Evolutionary conservation across 495 filamentous ascomycete species (phyloP).

Genomic region (Talaromyces proteolyticus): DNA sequence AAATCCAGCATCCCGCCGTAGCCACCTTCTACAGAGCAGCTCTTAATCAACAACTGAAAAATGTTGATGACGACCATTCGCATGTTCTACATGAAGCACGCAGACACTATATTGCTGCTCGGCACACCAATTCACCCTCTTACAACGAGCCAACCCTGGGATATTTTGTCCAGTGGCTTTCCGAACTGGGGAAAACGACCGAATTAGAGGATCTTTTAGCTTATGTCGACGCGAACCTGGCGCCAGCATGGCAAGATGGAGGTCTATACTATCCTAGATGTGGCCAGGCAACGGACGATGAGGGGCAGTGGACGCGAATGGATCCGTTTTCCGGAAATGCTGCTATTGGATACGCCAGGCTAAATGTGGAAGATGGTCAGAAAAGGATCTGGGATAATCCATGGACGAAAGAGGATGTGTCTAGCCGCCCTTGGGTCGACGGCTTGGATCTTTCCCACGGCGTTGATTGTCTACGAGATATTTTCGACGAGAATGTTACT

Average conservation of each 20-base stretch:
- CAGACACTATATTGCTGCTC: background rate
- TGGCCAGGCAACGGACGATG: conserved; percentile 13
- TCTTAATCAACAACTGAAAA: too few relatives aligned
- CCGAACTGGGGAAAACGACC: conserved; percentile 17
- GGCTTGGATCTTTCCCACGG: conserved; percentile 17
- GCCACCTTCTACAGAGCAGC: background rate
- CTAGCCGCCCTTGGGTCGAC: conserved; percentile 18
- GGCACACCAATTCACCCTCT: too few relatives aligned
- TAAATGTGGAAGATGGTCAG: conserved; percentile 29
- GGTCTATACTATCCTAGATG: conserved; percentile 23
- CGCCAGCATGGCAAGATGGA: conserved; percentile 22
- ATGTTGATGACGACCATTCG: conserved; percentile 3
- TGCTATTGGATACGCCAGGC: conserved; percentile 21
- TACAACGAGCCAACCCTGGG: conserved; percentile 17
- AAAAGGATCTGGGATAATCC: conserved; percentile 29
- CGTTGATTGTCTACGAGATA: conserved; percentile 27
- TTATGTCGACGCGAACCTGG: conserved; percentile 18
- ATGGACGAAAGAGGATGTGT: conserved; percentile 18
- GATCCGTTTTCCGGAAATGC: conserved; percentile 27
- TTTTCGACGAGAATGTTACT: conserved; percentile 21
- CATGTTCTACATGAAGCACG: conserved; percentile 4
- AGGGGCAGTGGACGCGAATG: conserved; percentile 19
- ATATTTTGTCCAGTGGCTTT: conserved; percentile 21
- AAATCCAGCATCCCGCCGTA: conserved; percentile 8
- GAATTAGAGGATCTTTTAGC: conserved; percentile 17